These are phyloP conservation scores for Neurospora sp. DNA, from an alignment of 495 filamentous ascomycete species.

Conservation along the genomic window DNA sequence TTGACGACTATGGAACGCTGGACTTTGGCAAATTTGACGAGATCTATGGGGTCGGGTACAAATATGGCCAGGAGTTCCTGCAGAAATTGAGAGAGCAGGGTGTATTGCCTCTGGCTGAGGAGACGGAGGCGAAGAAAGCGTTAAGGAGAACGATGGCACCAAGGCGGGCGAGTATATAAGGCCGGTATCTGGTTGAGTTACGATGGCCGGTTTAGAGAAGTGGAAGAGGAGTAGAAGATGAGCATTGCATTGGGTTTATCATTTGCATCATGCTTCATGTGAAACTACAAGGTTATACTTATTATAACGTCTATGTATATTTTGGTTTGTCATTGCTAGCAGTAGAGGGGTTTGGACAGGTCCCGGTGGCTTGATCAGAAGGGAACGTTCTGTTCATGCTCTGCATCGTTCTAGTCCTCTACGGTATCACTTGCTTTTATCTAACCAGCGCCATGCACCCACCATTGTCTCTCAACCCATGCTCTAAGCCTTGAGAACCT, in stretches of 20 bases:
- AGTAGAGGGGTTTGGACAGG: not conserved
- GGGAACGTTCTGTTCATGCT: not conserved
- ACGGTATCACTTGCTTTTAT: not conserved
- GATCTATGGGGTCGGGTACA: slow-evolving; percentile 83
- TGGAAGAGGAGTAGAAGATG: not conserved
- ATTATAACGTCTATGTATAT: not conserved
- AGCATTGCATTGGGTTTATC: not conserved
- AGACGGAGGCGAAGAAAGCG: slow-evolving; percentile 81
- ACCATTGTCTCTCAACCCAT: not conserved
- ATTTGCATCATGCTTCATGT: not conserved
- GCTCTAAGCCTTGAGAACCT: slow-evolving; percentile 23
- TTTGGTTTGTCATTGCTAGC: not conserved
- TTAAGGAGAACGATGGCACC: slow-evolving; percentile 90
- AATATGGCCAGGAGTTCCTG: slow-evolving; percentile 72
- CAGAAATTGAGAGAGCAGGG: slow-evolving; percentile 65
- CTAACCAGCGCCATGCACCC: not conserved
- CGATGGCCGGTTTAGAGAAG: not conserved
- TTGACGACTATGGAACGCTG: slow-evolving; percentile 86
- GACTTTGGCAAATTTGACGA: slow-evolving; percentile 97
- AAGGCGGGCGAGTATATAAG: slow-evolving; percentile 76
- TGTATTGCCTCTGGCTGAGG: slow-evolving; percentile 52
- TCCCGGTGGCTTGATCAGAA: not conserved
- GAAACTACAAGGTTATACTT: not conserved
- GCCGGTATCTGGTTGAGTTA: not conserved
- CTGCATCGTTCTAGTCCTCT: not conserved